A percentile compares a stretch with the other conserved stretches of the same genome.
phyloP scores from a whole-genome alignment of 78 protist genomes.

The Cavenderia fasciculata region DNA sequence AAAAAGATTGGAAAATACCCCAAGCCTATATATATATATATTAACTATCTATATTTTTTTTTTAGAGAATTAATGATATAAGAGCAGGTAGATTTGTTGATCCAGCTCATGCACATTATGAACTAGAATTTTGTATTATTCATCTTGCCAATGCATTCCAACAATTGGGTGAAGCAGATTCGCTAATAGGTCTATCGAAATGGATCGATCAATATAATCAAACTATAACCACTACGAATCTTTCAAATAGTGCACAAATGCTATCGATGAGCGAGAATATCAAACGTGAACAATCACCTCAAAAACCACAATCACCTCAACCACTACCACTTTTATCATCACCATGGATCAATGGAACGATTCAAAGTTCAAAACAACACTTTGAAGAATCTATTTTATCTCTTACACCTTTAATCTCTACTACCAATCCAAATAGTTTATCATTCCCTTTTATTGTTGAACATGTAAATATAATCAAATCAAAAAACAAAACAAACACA shows the following conservation, averaged over 20 bases:
- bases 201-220: conserved; percentile 27
- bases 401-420: neutral
- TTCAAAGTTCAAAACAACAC: conserved; percentile 13
- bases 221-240: too few relatives aligned
- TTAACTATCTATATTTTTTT: too few relatives aligned
- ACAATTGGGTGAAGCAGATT: conserved; percentile 34
- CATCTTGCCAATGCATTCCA: conserved; percentile 49
- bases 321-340: too few relatives aligned
- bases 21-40: too few relatives aligned
- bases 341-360: conserved; percentile 62
- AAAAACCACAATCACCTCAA: too few relatives aligned
- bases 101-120: conserved; percentile 10
- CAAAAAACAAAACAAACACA: too few relatives aligned
- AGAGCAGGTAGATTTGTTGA: conserved; percentile 32
- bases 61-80: conserved; percentile 47
- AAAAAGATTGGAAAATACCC: neutral
- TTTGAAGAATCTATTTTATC: conserved; percentile 28
- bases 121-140: conserved; percentile 52
- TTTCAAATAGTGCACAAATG: too few relatives aligned
- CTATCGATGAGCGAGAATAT: too few relatives aligned
- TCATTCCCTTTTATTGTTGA: conserved; percentile 68
- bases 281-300: too few relatives aligned
- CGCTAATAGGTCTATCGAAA: conserved; percentile 20
- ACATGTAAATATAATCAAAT: too few relatives aligned
- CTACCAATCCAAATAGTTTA: neutral